phyloP scores from a whole-genome alignment of 2,329 filamentous ascomycete genomes.

The Cephalotrichum gorgonifer region DNA sequence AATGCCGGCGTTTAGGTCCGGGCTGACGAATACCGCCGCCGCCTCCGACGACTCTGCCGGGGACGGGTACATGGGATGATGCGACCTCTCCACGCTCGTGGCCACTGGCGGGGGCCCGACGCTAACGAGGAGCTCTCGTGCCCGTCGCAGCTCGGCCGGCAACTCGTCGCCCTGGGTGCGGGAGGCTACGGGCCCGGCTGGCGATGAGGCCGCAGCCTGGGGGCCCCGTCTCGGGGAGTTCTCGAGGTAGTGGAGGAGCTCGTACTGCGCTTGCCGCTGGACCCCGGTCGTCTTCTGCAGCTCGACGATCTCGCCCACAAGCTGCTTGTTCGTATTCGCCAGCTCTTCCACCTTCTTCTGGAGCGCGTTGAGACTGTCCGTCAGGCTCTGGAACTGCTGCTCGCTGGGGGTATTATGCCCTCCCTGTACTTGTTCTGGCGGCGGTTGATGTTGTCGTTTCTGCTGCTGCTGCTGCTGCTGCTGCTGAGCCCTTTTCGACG shows the following conservation, averaged over 20 bases:
- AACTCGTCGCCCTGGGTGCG: background rate
- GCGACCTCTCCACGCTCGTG: background rate
- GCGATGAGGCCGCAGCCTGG: background rate
- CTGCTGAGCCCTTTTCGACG: constrained; percentile 85
- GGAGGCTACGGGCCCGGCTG: background rate
- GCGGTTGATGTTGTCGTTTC: background rate
- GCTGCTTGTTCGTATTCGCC: constrained; percentile 48
- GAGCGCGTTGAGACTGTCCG: constrained; percentile 56
- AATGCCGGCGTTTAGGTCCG: constrained; percentile 20
- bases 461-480: constrained; percentile 33
- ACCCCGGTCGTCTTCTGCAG: constrained; percentile 51
- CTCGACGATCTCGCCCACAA: constrained; percentile 51
- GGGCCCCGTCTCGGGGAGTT: constrained; percentile 1
- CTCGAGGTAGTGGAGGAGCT: constrained; percentile 43
- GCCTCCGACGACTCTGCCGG: constrained; percentile 10
- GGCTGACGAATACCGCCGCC: constrained; percentile 46
- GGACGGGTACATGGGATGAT: constrained; percentile 2
- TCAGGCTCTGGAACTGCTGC: constrained; percentile 7
- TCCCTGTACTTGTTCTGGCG: too few species aligned
- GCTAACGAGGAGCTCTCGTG: constrained; percentile 37
- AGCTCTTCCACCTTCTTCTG: constrained; percentile 80
- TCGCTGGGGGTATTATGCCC: constrained; percentile 6
- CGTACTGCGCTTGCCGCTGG: constrained; percentile 46
- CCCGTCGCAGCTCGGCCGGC: constrained; percentile 30
- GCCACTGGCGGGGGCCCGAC: background rate